These are phyloP conservation scores for Fusarium gaditjirri DNA, from an alignment of 2,329 filamentous ascomycete genomes.

Conservation along the genomic window DNA sequence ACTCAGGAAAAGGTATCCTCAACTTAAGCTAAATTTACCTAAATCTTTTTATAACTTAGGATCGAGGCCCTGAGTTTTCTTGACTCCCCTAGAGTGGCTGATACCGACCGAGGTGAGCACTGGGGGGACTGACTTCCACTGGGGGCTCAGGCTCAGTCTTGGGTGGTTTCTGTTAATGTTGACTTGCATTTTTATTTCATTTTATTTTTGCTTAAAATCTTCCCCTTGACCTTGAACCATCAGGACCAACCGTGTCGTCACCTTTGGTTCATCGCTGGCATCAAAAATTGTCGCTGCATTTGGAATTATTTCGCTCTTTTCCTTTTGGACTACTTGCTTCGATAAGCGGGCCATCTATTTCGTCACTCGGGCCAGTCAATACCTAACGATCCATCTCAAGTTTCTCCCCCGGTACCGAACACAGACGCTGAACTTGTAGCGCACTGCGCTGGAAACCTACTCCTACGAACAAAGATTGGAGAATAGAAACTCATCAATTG, in stretches of 20 bases:
- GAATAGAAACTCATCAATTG: constrained; percentile 25
- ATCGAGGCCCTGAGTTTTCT: too few relatives aligned
- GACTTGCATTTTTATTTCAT: neutral
- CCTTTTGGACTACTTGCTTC: neutral
- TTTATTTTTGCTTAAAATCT: neutral
- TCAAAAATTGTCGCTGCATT: neutral
- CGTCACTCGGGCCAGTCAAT: neutral
- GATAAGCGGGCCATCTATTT: constrained; percentile 7
- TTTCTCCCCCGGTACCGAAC: neutral
- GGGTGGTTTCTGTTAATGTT: neutral
- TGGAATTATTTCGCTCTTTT: constrained; percentile 1
- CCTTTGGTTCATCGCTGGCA: constrained; percentile 6
- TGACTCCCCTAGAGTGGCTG: too few relatives aligned
- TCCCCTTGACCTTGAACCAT: constrained; percentile 3
- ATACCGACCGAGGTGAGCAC: neutral
- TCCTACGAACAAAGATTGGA: constrained; percentile 6
- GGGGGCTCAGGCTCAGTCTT: constrained; percentile 1
- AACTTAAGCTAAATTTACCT: too few relatives aligned
- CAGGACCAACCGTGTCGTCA: neutral
- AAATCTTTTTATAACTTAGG: too few relatives aligned
- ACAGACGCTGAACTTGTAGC: constrained; percentile 1
- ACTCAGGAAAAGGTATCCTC: too few relatives aligned
- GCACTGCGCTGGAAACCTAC: constrained; percentile 5
- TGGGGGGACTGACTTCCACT: constrained; percentile 9
- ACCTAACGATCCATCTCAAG: neutral